Evolutionary conservation across 176 grass and related monocot species (phyloP).

Genomic region (Otatea glauca): DNA sequence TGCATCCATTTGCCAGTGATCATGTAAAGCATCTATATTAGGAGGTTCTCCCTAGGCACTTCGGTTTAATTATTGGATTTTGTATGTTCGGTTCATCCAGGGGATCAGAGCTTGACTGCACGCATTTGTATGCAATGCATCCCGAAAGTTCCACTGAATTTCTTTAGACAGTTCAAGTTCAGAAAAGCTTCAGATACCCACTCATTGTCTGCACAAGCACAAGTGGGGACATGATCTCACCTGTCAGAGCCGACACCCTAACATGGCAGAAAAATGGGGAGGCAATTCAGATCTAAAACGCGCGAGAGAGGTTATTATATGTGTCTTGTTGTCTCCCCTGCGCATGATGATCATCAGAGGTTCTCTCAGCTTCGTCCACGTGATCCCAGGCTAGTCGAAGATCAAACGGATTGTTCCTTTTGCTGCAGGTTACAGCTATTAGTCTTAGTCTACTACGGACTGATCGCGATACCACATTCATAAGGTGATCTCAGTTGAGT

Average conservation of each 20-base stretch:
- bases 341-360: background rate
- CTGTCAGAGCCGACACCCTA: slow-evolving; percentile 40
- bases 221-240: background rate
- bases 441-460: too few relatives aligned
- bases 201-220: slow-evolving; percentile 22
- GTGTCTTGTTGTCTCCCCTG: background rate
- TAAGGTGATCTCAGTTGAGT: too few relatives aligned
- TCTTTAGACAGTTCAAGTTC: background rate
- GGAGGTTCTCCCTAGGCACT: background rate
- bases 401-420: background rate
- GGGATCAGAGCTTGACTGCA: background rate
- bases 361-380: too few relatives aligned
- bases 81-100: background rate
- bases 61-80: background rate
- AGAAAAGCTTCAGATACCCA: slow-evolving; percentile 37
- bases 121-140: background rate
- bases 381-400: background rate
- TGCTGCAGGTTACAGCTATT: too few relatives aligned
- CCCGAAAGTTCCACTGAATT: background rate
- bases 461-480: too few relatives aligned
- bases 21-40: background rate
- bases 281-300: slow-evolving; percentile 15
- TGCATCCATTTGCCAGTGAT: background rate
- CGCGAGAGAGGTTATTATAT: background rate
- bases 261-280: slow-evolving; percentile 18